phyloP scores from a whole-genome alignment of 441 rosid genomes.

The Adansonia grandidieri region DNA sequence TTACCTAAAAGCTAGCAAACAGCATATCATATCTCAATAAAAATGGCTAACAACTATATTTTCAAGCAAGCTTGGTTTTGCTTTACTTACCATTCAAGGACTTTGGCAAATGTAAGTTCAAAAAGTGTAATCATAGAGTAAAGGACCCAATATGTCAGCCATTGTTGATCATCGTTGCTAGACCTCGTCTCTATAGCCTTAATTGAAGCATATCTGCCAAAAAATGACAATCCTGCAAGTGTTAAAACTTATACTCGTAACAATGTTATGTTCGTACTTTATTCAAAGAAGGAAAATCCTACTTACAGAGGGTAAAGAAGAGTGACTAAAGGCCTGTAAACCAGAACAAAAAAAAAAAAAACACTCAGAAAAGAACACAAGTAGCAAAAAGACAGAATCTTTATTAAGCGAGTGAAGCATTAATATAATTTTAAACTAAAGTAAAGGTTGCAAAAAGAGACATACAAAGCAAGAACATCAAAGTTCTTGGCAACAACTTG shows the following conservation, averaged over 20 bases:
- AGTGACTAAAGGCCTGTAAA: constrained; percentile 80
- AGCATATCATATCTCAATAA: no score
- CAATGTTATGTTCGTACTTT: neutral
- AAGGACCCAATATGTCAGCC: constrained; percentile 97
- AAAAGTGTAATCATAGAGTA: constrained; percentile 81
- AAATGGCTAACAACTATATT: no score
- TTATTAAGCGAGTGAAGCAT: neutral
- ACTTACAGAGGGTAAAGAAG: constrained; percentile 92
- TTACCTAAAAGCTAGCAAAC: no score
- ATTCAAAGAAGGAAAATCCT: neutral
- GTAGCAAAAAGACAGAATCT: neutral
- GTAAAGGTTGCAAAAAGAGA: constrained; percentile 6
- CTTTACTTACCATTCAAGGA: constrained; percentile 62
- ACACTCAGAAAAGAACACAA: constrained; percentile 13
- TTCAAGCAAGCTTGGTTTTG: no score
- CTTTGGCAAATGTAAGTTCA: constrained; percentile 76
- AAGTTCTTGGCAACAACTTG: constrained; percentile 81
- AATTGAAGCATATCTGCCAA: constrained; percentile 75
- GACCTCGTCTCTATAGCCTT: constrained; percentile 88
- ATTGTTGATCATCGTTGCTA: constrained; percentile 74
- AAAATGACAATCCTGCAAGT: neutral
- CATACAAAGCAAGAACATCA: constrained; percentile 91
- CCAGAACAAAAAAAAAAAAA: constrained; percentile 19
- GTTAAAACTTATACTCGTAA: neutral
- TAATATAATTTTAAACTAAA: neutral